Evolutionary conservation across 2,329 filamentous ascomycete species (phyloP), one percentile per base, ranked within the genome.

Genomic region (Penicillium sp.): DNA sequence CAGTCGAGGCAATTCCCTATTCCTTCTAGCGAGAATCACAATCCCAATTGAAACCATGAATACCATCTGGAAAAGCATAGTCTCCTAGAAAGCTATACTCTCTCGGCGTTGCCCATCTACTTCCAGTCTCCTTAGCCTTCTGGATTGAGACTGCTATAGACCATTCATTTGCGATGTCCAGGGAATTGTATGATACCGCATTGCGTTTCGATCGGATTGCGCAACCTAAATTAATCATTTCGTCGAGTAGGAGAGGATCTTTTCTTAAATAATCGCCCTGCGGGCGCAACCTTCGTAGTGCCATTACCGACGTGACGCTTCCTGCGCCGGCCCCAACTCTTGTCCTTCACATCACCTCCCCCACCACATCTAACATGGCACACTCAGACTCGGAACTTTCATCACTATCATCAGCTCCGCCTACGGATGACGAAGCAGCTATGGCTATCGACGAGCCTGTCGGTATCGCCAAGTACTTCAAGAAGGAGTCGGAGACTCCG

Each of bases 321-420:
- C 54, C 59, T 62, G 65, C 61, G 63, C 60, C 53, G 46, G 51
- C 58, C 64, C 60, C 66, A 64, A 68, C 66, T 54, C 63, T 64
- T 61, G 61, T 64, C 63, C 67, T 67, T 31, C 60, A 69, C 67
- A 76, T 67, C 73, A 66, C 59, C 62, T 61, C 58, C 55, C 61
- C 61, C 54, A 64, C 19, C 27, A 68, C 65, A 56, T 67, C 67
- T 56, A 75, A 60, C 65, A 78, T 78, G 74, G 73, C 75, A 53
- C 82, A 83, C 76, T 81, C 80, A 60, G 84, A 85, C 69, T 83
- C 82, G 41, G 84, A 86, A 60, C 81, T 83, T 41, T 83, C 83
- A 27, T 82, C 81, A 24, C 77, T 87, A 50, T 87, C 85, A 36
- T 86, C 85, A 50, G 81, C 83, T 49, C 83, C 84, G 14, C 81